phyloP scores from a whole-genome alignment of 345 rosid species.

The Salix arbutifolia region DNA sequence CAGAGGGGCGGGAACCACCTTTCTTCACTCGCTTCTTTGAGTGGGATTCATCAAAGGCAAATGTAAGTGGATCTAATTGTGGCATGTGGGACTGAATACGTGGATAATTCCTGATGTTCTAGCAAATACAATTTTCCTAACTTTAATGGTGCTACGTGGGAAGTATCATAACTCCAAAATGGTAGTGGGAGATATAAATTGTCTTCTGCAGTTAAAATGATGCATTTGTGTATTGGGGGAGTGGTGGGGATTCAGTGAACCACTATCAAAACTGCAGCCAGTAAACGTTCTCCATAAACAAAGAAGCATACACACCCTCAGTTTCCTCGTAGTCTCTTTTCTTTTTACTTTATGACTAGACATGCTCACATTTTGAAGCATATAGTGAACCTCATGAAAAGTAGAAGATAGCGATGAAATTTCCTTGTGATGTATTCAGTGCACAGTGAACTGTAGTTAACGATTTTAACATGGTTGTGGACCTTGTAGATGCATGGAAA shows the following conservation, averaged over 20 bases:
- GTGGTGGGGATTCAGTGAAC: not conserved
- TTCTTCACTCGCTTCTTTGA: constrained; percentile 71
- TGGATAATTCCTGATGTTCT: not conserved
- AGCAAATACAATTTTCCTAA: not conserved
- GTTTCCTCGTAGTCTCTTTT: too few species aligned
- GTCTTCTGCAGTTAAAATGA: too few species aligned
- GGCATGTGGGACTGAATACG: not conserved
- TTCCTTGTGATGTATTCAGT: not conserved
- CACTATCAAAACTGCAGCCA: too few species aligned
- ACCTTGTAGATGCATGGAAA: constrained; percentile 68
- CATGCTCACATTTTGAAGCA: not conserved
- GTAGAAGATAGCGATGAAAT: not conserved
- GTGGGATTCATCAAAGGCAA: constrained; percentile 69
- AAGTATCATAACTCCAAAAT: too few species aligned
- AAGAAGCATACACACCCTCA: too few species aligned
- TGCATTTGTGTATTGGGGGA: not conserved
- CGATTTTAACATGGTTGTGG: constrained; percentile 12
- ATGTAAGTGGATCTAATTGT: constrained; percentile 40
- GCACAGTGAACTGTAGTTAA: not conserved
- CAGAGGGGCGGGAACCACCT: constrained; percentile 76
- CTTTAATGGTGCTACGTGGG: not conserved
- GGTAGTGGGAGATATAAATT: not conserved
- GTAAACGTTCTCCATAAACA: too few species aligned
- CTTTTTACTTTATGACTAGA: not conserved
- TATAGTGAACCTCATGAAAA: not conserved